Conservation (phyloP, 495 filamentous ascomycete genomes). For the Penicillium malachiteum region DNA sequence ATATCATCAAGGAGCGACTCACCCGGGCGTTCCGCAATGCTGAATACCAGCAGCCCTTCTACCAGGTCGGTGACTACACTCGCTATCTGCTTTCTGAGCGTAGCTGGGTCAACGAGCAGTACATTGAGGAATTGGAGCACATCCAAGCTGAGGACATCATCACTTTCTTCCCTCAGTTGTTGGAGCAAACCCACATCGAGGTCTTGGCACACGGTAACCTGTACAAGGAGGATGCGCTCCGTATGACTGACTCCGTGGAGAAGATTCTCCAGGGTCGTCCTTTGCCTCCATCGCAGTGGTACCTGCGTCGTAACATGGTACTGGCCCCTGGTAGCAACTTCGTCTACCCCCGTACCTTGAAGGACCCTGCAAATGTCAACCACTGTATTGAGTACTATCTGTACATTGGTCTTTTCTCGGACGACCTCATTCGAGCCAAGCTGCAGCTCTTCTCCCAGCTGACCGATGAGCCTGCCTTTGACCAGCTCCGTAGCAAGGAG, state of each 20-base stretch:
- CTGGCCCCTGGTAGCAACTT: conserved; percentile 79
- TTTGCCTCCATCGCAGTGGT: conserved; percentile 78
- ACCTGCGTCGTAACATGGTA: conserved; percentile 70
- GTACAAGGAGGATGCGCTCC: conserved; percentile 91
- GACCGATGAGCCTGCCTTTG: conserved; percentile 88
- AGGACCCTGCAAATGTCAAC: conserved; percentile 92
- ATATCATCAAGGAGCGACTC: conserved; percentile 86
- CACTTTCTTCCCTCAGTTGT: conserved; percentile 74
- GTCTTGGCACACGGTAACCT: conserved; percentile 88
- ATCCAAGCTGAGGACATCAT: conserved; percentile 73
- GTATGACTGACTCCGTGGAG: conserved; percentile 79
- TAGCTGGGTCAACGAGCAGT: conserved; percentile 78
- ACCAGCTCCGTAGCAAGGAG: conserved; percentile 93
- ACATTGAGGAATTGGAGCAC: conserved; percentile 69
- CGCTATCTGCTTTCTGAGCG: conserved; percentile 75
- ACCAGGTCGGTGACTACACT: conserved; percentile 84
- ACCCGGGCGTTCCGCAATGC: conserved; percentile 76
- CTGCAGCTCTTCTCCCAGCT: conserved; percentile 85
- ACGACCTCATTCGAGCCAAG: conserved; percentile 68
- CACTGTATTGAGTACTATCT: conserved; percentile 93
- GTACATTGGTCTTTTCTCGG: conserved; percentile 70
- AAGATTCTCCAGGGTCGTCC: conserved; percentile 71
- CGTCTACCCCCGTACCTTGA: conserved; percentile 73
- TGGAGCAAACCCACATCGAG: conserved; percentile 86
- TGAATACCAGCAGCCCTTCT: conserved; percentile 83